A percentile compares a stretch with the other conserved stretches of the same genome.
Evolutionary conservation across 2,329 filamentous ascomycete species (phyloP).

Genomic region (Nannizziopsis arthrosporioides): DNA sequence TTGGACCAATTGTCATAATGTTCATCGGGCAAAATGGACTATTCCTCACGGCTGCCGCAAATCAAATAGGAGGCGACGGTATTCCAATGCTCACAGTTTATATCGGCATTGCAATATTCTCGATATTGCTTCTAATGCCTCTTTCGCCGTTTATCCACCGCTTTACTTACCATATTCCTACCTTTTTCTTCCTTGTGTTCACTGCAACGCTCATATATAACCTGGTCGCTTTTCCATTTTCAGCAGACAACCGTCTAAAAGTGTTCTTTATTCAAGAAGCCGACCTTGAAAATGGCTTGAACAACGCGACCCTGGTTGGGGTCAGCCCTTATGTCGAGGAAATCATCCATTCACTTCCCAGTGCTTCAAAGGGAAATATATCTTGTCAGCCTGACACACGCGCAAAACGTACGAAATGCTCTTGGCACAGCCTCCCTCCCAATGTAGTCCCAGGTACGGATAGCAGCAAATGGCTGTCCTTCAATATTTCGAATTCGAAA

Average conservation of each 20-base stretch:
- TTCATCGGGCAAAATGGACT: slow-evolving; percentile 66
- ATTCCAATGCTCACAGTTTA: slow-evolving; percentile 61
- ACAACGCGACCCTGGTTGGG: slow-evolving; percentile 58
- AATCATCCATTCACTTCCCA: slow-evolving; percentile 59
- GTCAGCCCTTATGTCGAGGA: slow-evolving; percentile 54
- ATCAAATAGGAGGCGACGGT: slow-evolving; percentile 78
- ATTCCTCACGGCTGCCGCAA: slow-evolving; percentile 56
- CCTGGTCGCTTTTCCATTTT: slow-evolving; percentile 79
- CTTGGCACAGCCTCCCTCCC: slow-evolving; percentile 58
- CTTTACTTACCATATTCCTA: slow-evolving; percentile 68
- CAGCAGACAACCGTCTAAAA: slow-evolving; percentile 65
- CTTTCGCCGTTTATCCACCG: slow-evolving; percentile 76
- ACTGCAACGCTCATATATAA: slow-evolving; percentile 73
- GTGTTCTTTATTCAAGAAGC: slow-evolving; percentile 75
- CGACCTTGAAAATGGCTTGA: slow-evolving; percentile 61
- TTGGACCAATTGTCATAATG: slow-evolving; percentile 67
- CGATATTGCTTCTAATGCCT: slow-evolving; percentile 62
- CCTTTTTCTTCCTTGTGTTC: slow-evolving; percentile 63
- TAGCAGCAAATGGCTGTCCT: slow-evolving; percentile 50
- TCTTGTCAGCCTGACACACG: slow-evolving; percentile 38
- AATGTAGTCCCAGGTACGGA: slow-evolving; percentile 44
- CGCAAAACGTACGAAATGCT: slow-evolving; percentile 47
- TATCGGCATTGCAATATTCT: slow-evolving; percentile 54
- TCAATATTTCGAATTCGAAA: slow-evolving; percentile 44
- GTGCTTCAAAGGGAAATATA: slow-evolving; percentile 51